Evolutionary conservation across 768 basidiomycete genomes (phyloP).

Genomic region (Infundibulicybe gibba): DNA sequence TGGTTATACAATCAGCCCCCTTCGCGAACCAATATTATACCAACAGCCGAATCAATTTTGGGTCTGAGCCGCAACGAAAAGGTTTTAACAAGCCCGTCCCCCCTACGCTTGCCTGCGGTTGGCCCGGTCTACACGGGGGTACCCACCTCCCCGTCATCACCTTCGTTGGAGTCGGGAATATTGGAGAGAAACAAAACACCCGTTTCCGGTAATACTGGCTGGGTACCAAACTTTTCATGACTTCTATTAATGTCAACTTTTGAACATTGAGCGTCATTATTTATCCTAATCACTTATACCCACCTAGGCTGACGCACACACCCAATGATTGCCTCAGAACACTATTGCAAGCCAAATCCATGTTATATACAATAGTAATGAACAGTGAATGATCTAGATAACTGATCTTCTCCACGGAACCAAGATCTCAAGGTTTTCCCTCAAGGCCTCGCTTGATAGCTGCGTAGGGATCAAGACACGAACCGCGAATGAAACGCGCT

Average conservation of each 20-base stretch:
- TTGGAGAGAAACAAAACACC: no score
- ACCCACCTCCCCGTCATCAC: slow-evolving; percentile 1
- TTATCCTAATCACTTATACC: not conserved
- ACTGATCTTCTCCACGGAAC: not conserved
- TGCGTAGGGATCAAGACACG: slow-evolving; percentile 14
- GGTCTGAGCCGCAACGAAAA: slow-evolving; percentile 1
- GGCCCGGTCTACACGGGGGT: not conserved
- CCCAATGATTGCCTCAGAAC: not conserved
- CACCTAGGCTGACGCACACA: not conserved
- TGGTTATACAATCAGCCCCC: slow-evolving; percentile 86
- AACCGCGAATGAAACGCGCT: slow-evolving; percentile 4
- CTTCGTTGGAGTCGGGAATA: no score
- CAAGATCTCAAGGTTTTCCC: slow-evolving; percentile 6
- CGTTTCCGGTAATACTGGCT: no score
- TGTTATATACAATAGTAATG: slow-evolving; percentile 2
- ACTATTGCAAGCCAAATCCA: slow-evolving; percentile 3
- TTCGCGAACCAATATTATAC: slow-evolving; percentile 14
- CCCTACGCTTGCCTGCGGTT: not conserved
- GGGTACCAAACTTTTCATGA: no score
- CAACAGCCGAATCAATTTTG: not conserved
- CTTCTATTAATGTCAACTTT: no score
- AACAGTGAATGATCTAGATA: slow-evolving; percentile 2
- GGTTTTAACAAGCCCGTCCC: not conserved
- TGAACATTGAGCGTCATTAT: no score
- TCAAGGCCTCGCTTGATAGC: slow-evolving; percentile 64